Percentiles rank a stretch among this genome's conserved stretches.
phyloP scores from a whole-genome alignment of 495 filamentous ascomycete species.

The Podospora pseudocomata region DNA sequence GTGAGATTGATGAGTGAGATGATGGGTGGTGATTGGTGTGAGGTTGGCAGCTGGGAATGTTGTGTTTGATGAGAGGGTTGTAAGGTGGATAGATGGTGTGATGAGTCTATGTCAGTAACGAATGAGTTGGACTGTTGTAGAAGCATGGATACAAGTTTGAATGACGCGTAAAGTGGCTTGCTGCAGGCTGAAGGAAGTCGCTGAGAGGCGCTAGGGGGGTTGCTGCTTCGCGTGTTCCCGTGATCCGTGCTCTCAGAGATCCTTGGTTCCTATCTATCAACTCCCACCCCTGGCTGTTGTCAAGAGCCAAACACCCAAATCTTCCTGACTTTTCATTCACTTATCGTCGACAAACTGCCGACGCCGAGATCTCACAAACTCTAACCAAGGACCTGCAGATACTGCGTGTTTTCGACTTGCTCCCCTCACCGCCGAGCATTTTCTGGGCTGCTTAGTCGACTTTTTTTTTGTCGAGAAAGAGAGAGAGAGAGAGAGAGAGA shows the following conservation, averaged over 20 bases:
- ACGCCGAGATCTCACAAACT: neutral
- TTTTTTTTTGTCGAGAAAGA: neutral
- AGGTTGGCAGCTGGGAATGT: neutral
- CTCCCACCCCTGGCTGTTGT: neutral
- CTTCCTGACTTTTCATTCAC: neutral
- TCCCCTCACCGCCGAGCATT: neutral
- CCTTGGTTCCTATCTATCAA: conserved; percentile 6
- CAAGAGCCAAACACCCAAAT: neutral
- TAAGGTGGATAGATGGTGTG: neutral
- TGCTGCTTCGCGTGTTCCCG: conserved; percentile 26
- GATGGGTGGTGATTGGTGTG: neutral
- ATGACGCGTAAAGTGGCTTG: neutral
- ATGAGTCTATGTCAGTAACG: neutral
- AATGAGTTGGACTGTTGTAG: neutral
- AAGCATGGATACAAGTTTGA: neutral
- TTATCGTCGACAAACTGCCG: neutral
- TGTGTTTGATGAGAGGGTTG: neutral
- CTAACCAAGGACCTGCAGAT: neutral
- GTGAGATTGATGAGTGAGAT: neutral
- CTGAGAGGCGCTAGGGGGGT: neutral
- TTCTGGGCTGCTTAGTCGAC: neutral
- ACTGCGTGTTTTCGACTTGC: neutral
- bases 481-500: too few relatives aligned
- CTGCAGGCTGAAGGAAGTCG: neutral
- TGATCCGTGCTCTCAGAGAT: conserved; percentile 21